phyloP scores from a whole-genome alignment of 192 early-diverging fungal species.

The Geosiphon pyriformis region DNA sequence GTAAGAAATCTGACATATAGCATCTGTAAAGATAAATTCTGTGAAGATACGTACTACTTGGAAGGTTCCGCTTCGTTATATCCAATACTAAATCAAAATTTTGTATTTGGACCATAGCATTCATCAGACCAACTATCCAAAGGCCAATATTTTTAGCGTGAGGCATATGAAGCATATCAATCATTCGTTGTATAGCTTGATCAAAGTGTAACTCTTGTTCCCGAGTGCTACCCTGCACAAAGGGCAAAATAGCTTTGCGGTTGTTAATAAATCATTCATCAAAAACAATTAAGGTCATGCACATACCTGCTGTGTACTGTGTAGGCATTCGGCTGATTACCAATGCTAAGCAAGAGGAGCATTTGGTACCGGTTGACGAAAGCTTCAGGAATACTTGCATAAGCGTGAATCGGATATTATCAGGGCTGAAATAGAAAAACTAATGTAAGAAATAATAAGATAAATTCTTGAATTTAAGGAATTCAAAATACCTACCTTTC shows the following conservation, averaged over 20 bases:
- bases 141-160: slow-evolving; percentile 4
- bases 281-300: background rate
- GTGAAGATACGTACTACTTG: background rate
- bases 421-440: background rate
- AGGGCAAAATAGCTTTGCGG: background rate
- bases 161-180: background rate
- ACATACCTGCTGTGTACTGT: background rate
- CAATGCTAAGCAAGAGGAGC: background rate
- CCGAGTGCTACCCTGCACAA: background rate
- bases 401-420: background rate
- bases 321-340: slow-evolving; percentile 14
- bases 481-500: background rate
- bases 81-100: background rate
- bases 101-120: slow-evolving; percentile 1
- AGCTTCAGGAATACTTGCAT: slow-evolving; percentile 2
- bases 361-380: background rate
- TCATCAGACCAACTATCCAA: slow-evolving; percentile 9
- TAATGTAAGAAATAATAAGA: background rate
- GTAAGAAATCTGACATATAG: background rate
- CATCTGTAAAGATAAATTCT: background rate
- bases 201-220: background rate
- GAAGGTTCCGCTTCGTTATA: too few relatives aligned
- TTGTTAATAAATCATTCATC: background rate
- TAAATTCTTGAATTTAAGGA: background rate
- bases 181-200: background rate